phyloP scores from a whole-genome alignment of 2,329 filamentous ascomycete genomes.

The Reticulascus tulasneorum region DNA sequence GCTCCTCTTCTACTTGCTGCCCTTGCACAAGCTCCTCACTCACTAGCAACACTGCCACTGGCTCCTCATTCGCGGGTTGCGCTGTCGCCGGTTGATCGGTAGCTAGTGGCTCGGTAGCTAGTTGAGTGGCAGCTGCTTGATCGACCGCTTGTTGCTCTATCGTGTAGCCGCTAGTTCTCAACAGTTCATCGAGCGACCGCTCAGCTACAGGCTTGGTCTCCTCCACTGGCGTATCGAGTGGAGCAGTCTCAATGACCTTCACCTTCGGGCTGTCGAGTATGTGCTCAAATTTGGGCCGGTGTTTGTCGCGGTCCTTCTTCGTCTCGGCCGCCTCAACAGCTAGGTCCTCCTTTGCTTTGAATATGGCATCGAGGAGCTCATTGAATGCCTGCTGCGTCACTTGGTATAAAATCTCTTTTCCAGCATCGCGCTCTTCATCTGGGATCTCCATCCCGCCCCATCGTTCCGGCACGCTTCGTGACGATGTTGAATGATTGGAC shows the following conservation, averaged over 20 bases:
- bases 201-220: conserved; percentile 21
- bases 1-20: conserved; percentile 14
- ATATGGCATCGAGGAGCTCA: conserved; percentile 82
- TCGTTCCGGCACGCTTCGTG: conserved; percentile 66
- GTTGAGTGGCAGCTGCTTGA: neutral
- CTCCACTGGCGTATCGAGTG: conserved; percentile 14
- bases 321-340: conserved; percentile 66
- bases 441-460: conserved; percentile 78
- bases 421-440: conserved; percentile 75
- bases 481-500: conserved; percentile 71
- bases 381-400: conserved; percentile 91
- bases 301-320: conserved; percentile 55
- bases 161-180: conserved; percentile 41
- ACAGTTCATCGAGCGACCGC: conserved; percentile 33
- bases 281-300: conserved; percentile 42
- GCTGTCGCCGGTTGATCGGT: neutral
- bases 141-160: conserved; percentile 23
- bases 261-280: conserved; percentile 12
- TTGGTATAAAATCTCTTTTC: conserved; percentile 86
- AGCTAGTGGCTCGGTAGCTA: neutral
- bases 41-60: too few relatives aligned
- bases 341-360: conserved; percentile 74
- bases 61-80: neutral
- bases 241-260: conserved; percentile 6
- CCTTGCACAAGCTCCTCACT: conserved; percentile 8